These are phyloP conservation scores for Neofusicoccum sp. DNA, from an alignment of 2,329 filamentous ascomycete genomes.

Conservation along the genomic window DNA sequence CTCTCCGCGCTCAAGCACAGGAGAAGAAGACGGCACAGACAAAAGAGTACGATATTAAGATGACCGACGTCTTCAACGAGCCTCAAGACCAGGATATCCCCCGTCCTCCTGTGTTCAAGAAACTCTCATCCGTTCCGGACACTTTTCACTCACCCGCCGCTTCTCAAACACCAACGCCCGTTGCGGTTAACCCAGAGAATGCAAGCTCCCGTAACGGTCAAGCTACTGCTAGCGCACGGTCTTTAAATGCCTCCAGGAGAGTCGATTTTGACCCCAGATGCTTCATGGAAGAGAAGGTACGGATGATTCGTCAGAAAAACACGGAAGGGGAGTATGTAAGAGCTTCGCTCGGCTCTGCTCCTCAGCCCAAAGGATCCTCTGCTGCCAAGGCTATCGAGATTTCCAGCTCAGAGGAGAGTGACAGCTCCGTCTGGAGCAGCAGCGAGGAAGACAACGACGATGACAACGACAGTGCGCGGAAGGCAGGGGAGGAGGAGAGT, in stretches of 20 bases:
- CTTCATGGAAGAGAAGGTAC: not conserved
- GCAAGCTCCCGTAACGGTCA: not conserved
- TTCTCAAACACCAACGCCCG: not conserved
- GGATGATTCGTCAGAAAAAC: not conserved
- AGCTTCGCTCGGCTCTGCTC: not conserved
- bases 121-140: no score
- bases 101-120: not conserved
- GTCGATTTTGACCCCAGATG: not conserved
- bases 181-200: not conserved
- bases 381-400: not conserved
- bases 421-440: not conserved
- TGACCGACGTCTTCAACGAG: not conserved
- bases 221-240: not conserved
- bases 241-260: not conserved
- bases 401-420: not conserved
- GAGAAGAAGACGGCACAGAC: not conserved
- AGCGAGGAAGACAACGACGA: not conserved
- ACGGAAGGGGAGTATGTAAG: not conserved
- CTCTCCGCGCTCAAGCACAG: not conserved
- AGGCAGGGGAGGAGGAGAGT: no score
- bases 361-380: not conserved
- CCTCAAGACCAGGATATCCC: not conserved
- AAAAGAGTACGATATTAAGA: not conserved
- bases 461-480: not conserved
- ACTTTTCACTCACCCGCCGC: not conserved